These are phyloP conservation scores for Phialophora chinensis DNA, from an alignment of 2,329 filamentous ascomycete genomes.

Conservation along the genomic window DNA sequence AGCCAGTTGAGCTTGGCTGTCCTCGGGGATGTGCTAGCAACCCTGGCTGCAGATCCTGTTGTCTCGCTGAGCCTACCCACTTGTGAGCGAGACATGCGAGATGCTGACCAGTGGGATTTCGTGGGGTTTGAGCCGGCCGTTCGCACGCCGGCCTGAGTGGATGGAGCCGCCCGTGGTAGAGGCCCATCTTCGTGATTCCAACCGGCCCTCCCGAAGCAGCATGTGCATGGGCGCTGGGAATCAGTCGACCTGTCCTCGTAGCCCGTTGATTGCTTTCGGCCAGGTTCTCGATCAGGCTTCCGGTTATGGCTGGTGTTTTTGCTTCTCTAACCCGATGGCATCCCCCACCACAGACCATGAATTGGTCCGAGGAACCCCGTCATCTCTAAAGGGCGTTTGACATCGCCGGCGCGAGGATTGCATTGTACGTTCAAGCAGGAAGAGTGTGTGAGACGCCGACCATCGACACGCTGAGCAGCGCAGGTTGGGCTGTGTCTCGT, in stretches of 20 bases:
- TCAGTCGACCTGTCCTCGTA: neutral
- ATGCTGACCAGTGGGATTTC: neutral
- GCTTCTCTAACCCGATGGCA: neutral
- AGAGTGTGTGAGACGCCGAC: neutral
- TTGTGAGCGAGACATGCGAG: neutral
- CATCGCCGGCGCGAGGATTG: neutral
- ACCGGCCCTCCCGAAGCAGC: conserved; percentile 25
- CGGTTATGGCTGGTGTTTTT: neutral
- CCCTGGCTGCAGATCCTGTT: conserved; percentile 28
- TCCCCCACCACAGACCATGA: neutral
- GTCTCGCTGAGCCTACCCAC: conserved; percentile 13
- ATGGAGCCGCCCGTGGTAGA: neutral
- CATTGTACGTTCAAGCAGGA: neutral
- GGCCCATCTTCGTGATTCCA: conserved; percentile 15
- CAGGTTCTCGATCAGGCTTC: neutral
- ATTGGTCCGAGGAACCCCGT: neutral
- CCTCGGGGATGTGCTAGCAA: conserved; percentile 18
- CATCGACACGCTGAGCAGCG: neutral
- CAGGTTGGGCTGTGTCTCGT: neutral
- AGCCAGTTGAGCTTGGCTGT: conserved; percentile 1
- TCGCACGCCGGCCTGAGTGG: neutral
- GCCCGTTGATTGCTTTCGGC: neutral
- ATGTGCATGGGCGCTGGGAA: conserved; percentile 8
- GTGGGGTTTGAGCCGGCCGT: conserved; percentile 2
- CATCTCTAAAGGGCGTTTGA: neutral